These are phyloP conservation scores for Pyricularia sp. DNA, from an alignment of 2,329 filamentous ascomycete genomes.

Conservation along the genomic window DNA sequence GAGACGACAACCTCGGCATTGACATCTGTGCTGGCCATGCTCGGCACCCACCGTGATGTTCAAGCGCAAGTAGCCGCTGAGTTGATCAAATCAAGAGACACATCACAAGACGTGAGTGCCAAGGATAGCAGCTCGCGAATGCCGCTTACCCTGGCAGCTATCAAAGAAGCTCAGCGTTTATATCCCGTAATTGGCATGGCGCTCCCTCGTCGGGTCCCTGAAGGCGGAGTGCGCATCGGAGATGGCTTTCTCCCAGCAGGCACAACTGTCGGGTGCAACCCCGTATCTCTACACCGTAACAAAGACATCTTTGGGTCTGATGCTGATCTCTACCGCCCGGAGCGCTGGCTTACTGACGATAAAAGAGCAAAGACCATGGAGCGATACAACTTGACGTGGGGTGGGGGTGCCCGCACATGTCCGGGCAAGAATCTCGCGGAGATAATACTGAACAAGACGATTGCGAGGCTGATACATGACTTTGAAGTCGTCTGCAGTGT, in stretches of 20 bases:
- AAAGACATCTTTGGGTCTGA: slow-evolving; percentile 33
- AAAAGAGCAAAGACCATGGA: slow-evolving; percentile 26
- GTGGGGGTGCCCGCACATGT: slow-evolving; percentile 35
- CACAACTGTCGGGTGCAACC: slow-evolving; percentile 37
- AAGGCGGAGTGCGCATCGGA: slow-evolving; percentile 20
- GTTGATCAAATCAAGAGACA: slow-evolving; percentile 10
- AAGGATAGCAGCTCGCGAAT: slow-evolving; percentile 13
- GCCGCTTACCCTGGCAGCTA: slow-evolving; percentile 27
- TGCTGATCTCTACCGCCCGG: slow-evolving; percentile 28
- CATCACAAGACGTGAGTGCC: slow-evolving; percentile 9
- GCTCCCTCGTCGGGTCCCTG: slow-evolving; percentile 32
- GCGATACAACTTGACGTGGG: slow-evolving; percentile 35
- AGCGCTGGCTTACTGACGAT: slow-evolving; percentile 30
- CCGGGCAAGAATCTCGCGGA: slow-evolving; percentile 38
- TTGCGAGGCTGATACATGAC: slow-evolving; percentile 25
- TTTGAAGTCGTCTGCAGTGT: slow-evolving; percentile 28
- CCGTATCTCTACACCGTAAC: slow-evolving; percentile 36
- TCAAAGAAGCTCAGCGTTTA: slow-evolving; percentile 37
- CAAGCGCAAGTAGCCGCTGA: slow-evolving; percentile 19
- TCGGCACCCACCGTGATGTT: slow-evolving; percentile 24
- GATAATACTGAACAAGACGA: slow-evolving; percentile 31
- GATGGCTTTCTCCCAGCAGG: slow-evolving; percentile 27
- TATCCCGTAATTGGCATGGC: slow-evolving; percentile 39
- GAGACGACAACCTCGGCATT: slow-evolving; percentile 41
- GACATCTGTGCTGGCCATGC: slow-evolving; percentile 33